Conservation (phyloP, 768 basidiomycete genomes). For the Suillus tomentosus region DNA sequence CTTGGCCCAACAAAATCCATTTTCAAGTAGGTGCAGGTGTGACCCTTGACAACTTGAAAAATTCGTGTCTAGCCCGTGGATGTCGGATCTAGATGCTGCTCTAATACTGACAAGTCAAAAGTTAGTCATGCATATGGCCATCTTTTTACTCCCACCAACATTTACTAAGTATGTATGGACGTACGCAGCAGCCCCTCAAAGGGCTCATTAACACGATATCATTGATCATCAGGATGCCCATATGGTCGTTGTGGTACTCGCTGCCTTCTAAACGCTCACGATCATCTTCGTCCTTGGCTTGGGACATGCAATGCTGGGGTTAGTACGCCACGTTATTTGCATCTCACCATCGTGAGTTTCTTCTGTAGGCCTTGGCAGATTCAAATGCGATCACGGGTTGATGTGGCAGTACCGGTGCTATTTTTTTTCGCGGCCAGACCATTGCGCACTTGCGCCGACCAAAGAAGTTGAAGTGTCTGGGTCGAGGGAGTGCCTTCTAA, state of each 20-base stretch:
- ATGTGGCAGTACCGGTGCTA: slow-evolving; percentile 15
- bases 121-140: not conserved
- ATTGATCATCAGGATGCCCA: slow-evolving; percentile 44
- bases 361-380: not conserved
- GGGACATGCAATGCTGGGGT: slow-evolving; percentile 37
- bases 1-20: not conserved
- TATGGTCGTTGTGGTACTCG: slow-evolving; percentile 46
- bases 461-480: slow-evolving; percentile 29
- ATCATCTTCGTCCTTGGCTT: slow-evolving; percentile 44
- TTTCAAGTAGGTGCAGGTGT: not conserved
- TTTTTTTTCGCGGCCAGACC: slow-evolving; percentile 24
- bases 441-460: slow-evolving; percentile 16
- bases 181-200: slow-evolving; percentile 47
- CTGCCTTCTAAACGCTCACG: slow-evolving; percentile 41
- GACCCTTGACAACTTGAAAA: not conserved
- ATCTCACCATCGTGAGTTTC: slow-evolving; percentile 24
- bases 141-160: not conserved
- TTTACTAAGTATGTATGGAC: slow-evolving; percentile 14
- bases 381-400: not conserved
- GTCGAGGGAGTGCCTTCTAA: slow-evolving; percentile 30
- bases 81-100: not conserved
- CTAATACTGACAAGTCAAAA: not conserved
- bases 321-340: slow-evolving; percentile 34
- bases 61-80: not conserved
- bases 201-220: slow-evolving; percentile 38